Percentiles rank a stretch among this genome's conserved stretches.
Evolutionary conservation across 768 basidiomycete genomes (phyloP).

Genomic region (Coprinellus micaceus): DNA sequence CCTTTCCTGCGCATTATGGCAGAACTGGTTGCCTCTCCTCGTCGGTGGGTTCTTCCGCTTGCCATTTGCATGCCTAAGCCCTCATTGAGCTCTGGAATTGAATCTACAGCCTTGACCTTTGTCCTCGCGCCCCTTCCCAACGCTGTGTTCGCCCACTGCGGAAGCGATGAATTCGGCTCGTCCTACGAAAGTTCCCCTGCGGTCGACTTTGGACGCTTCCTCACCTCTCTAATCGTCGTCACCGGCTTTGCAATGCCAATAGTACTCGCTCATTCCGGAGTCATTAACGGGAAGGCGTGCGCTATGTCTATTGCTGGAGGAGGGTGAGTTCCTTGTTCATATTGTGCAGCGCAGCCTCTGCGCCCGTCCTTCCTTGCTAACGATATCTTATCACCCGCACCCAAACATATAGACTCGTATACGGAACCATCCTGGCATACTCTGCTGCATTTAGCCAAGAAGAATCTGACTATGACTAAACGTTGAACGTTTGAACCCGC

Average conservation of each 20-base stretch:
- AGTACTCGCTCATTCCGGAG: constrained; percentile 85
- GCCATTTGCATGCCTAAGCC: background rate
- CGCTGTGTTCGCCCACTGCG: constrained; percentile 89
- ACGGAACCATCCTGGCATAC: constrained; percentile 88
- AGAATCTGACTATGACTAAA: constrained; percentile 75
- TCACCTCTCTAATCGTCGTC: constrained; percentile 86
- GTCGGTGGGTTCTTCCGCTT: constrained; percentile 65
- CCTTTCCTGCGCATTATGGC: constrained; percentile 92
- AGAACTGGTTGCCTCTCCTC: constrained; percentile 94
- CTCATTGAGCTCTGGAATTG: background rate
- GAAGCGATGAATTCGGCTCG: constrained; percentile 80
- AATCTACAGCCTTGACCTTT: constrained; percentile 76
- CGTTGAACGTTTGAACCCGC: background rate
- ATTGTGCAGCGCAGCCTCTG: constrained; percentile 4
- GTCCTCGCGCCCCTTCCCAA: constrained; percentile 95
- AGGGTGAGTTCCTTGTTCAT: constrained; percentile 48
- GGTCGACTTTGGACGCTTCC: constrained; percentile 90
- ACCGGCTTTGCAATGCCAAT: constrained; percentile 92
- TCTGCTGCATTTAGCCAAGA: constrained; percentile 80
- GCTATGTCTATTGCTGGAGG: constrained; percentile 95
- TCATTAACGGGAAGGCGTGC: constrained; percentile 82
- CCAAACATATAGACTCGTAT: constrained; percentile 57
- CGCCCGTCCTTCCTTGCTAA: background rate
- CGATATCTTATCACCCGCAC: background rate
- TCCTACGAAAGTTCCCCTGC: constrained; percentile 66